A percentile compares a stretch with the other conserved stretches of the same genome.
Evolutionary conservation across 2,329 filamentous ascomycete genomes (phyloP).

Genomic region (Diplodia seriata): DNA sequence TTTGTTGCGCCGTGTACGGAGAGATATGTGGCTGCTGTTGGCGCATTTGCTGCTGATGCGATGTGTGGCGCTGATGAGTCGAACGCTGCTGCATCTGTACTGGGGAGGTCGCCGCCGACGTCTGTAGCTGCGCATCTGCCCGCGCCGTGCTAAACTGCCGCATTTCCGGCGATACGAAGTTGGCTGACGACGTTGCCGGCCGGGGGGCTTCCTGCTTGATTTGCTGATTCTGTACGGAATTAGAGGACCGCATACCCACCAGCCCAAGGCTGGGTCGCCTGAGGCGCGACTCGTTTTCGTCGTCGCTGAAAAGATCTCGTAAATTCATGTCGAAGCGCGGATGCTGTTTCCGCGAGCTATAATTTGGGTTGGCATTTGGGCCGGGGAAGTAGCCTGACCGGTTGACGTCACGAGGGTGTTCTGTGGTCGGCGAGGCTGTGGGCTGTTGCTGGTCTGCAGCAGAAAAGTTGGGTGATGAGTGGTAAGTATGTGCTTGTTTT

Average conservation of each 20-base stretch:
- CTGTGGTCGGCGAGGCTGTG: slow-evolving; percentile 18
- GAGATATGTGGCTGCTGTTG: slow-evolving; percentile 39
- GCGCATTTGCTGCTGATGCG: slow-evolving; percentile 29
- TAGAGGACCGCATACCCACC: slow-evolving; percentile 40
- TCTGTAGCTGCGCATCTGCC: slow-evolving; percentile 21
- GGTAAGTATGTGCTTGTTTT: neutral
- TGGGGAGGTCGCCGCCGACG: neutral
- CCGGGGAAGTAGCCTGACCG: slow-evolving; percentile 26
- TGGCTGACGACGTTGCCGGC: neutral
- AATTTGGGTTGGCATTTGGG: neutral
- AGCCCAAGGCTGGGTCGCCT: slow-evolving; percentile 36
- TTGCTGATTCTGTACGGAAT: slow-evolving; percentile 36
- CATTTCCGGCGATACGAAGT: slow-evolving; percentile 15
- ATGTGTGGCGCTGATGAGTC: slow-evolving; percentile 32
- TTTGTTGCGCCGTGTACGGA: slow-evolving; percentile 38
- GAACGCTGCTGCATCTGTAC: slow-evolving; percentile 13
- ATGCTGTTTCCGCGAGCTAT: slow-evolving; percentile 39
- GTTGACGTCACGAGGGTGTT: neutral
- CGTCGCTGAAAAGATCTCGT: slow-evolving; percentile 47
- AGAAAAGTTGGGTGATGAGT: slow-evolving; percentile 16
- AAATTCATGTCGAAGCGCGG: slow-evolving; percentile 63
- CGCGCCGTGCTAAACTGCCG: slow-evolving; percentile 17
- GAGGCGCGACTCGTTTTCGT: slow-evolving; percentile 48
- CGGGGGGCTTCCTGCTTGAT: slow-evolving; percentile 34
- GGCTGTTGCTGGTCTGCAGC: slow-evolving; percentile 18